Conservation (phyloP, 257 asterid species). For the Haberlea rhodopensis region DNA sequence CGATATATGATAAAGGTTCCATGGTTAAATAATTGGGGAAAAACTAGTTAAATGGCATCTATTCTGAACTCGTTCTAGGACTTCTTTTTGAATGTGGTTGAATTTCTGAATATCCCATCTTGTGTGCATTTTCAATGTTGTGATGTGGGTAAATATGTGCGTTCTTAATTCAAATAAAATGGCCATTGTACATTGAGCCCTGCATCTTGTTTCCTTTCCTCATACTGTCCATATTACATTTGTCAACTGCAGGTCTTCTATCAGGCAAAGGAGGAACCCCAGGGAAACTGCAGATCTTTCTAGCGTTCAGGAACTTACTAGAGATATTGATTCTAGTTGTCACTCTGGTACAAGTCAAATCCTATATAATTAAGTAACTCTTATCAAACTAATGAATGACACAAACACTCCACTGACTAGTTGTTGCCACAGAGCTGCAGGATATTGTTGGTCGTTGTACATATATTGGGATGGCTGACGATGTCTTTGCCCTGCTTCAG, state of each 20-base stretch:
- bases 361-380: conserved; percentile 23
- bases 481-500: conserved; percentile 75
- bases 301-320: conserved; percentile 80
- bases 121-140: conserved; percentile 4
- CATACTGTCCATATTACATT: conserved; percentile 19
- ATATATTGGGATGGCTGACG: conserved; percentile 96
- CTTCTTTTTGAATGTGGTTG: conserved; percentile 5
- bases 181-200: conserved; percentile 5
- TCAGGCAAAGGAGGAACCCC: conserved; percentile 85
- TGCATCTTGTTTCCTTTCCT: conserved; percentile 23
- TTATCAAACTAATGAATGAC: conserved; percentile 23
- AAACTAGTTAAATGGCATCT: neutral
- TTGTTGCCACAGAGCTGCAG: conserved; percentile 59
- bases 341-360: conserved; percentile 56
- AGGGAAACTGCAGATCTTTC: conserved; percentile 89
- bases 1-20: neutral
- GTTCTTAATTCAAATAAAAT: conserved; percentile 5
- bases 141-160: conserved; percentile 9
- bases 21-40: neutral
- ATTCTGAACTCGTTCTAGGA: neutral
- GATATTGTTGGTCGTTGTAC: conserved; percentile 79
- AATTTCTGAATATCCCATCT: conserved; percentile 5
- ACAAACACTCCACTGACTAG: conserved; percentile 17
- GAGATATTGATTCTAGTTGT: conserved; percentile 62
- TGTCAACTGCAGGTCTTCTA: conserved; percentile 58